Base-by-base conservation (phyloP, 2,329 filamentous ascomycete species). In the Alternaria consortialis region DNA sequence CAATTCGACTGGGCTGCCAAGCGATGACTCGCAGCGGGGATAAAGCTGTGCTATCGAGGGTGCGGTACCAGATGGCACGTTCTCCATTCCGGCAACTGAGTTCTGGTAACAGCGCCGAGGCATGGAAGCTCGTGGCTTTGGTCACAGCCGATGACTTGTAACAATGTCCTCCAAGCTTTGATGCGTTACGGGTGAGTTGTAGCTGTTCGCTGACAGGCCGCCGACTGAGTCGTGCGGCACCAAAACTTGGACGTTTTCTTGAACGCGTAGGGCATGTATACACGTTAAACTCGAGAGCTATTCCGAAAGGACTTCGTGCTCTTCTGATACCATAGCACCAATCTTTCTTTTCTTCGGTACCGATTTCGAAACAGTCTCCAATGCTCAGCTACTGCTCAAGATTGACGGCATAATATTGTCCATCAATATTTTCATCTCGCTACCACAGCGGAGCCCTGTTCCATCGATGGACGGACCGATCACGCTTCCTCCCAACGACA, bases 21-120 rank as follows among this genome's bases (percentile, higher is more conserved):
- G 36, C 43, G 31, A 48, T 56, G 43, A 43, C 25, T 23, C 17
- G 44, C 42, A 47, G 25, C 25, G 23, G 29, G 46, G 58, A 34
- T 34, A 39, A 50, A 20, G 12, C 9, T 44, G 32, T 39, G 43
- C 27, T 20, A 15, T 32, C 32, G 13, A 37, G 43, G 25, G 27
- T 50, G 36, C 51, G 25, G n/a, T 31, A 25, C 27, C 23, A 29
- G 13, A 36, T 23, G 15, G 15, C 23, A 40, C 50, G 20, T 17
- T 40, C 27, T 43, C 20, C 34, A 27, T 29, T 34, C 27, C 20
- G 20, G 23, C 32, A 29, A 50, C 20, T 17, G 6, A 47, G 29
- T 29, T 36, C 17, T 17, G 27, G 37, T 25, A 32, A 43, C 20
- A 32, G 29, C n/a, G 29, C 39, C 29, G 39, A 29, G 36, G 17